These are phyloP conservation scores for Entomortierella lignicola DNA, from an alignment of 192 early-diverging fungal genomes.

Conservation along the genomic window DNA sequence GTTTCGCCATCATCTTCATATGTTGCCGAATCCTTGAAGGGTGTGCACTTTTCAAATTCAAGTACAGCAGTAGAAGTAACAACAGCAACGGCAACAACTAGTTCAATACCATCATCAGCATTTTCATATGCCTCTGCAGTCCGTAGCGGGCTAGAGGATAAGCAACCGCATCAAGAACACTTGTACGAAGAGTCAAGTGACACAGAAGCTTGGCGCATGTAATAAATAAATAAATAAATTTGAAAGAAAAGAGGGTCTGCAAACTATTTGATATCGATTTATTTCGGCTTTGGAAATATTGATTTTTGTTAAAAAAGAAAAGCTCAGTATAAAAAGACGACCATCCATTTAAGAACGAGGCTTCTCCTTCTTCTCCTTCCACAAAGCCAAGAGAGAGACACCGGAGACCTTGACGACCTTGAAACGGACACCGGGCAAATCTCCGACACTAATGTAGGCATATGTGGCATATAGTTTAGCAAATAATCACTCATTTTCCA, in stretches of 20 bases:
- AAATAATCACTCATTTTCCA: neutral
- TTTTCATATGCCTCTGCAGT: slow-evolving; percentile 31
- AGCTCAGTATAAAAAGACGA: slow-evolving; percentile 20
- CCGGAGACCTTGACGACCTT: slow-evolving; percentile 99
- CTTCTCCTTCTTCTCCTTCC: slow-evolving; percentile 99
- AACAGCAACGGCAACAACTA: slow-evolving; percentile 1
- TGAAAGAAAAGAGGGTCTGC: neutral
- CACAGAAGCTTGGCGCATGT: slow-evolving; percentile 45
- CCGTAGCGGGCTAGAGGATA: neutral
- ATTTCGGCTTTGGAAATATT: slow-evolving; percentile 23
- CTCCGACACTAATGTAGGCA: slow-evolving; percentile 72
- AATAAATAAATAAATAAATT: slow-evolving; percentile 9
- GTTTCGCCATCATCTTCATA: slow-evolving; percentile 15
- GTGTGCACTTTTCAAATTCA: neutral
- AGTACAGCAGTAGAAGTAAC: neutral
- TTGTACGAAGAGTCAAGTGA: slow-evolving; percentile 44
- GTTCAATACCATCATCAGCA: no score
- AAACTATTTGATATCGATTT: slow-evolving; percentile 36
- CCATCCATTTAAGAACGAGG: slow-evolving; percentile 81
- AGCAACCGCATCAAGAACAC: slow-evolving; percentile 6
- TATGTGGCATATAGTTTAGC: neutral
- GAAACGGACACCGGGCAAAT: slow-evolving; percentile 99
- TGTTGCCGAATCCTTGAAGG: neutral
- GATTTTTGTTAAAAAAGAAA: slow-evolving; percentile 2
- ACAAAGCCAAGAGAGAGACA: slow-evolving; percentile 98